These are phyloP conservation scores for Penicillium fuscoglaucum DNA, from an alignment of 2,329 filamentous ascomycete genomes.

Conservation along the genomic window DNA sequence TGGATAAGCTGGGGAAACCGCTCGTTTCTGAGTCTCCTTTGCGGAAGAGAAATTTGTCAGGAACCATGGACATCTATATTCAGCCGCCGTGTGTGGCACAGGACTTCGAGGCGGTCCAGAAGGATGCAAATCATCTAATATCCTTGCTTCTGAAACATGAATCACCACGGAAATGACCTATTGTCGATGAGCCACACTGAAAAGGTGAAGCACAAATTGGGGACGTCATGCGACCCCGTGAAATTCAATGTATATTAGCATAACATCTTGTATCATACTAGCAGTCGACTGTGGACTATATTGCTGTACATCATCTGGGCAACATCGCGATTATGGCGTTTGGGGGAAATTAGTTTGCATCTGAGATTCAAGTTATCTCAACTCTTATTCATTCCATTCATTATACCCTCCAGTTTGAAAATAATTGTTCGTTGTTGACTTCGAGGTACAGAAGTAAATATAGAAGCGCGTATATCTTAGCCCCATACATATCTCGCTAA, in stretches of 20 bases:
- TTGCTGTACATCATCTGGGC: constrained; percentile 1
- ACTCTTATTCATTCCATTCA: not conserved
- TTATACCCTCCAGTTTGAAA: not conserved
- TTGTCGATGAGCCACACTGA: not conserved
- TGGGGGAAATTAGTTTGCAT: constrained; percentile 2
- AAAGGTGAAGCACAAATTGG: not conserved
- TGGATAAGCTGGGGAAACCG: constrained; percentile 34
- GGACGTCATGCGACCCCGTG: not conserved
- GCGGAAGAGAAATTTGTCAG: constrained; percentile 30
- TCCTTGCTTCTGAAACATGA: constrained; percentile 12
- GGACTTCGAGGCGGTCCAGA: constrained; percentile 25
- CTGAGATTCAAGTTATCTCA: not conserved
- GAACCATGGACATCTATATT: constrained; percentile 38
- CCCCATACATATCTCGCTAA: constrained; percentile 32
- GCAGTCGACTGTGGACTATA: not conserved
- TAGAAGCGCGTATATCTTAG: constrained; percentile 19
- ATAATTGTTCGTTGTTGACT: constrained; percentile 3
- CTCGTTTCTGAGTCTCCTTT: constrained; percentile 1
- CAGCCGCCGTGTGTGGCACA: constrained; percentile 18
- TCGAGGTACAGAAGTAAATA: constrained; percentile 13
- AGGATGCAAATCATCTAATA: constrained; percentile 20
- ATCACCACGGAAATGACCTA: not conserved
- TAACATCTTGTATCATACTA: constrained; percentile 13
- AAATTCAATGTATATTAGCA: constrained; percentile 6
- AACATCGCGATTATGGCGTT: constrained; percentile 5